These are phyloP conservation scores for Naegleria gruberi DNA, from an alignment of 208 protist species.

Conservation along the genomic window DNA sequence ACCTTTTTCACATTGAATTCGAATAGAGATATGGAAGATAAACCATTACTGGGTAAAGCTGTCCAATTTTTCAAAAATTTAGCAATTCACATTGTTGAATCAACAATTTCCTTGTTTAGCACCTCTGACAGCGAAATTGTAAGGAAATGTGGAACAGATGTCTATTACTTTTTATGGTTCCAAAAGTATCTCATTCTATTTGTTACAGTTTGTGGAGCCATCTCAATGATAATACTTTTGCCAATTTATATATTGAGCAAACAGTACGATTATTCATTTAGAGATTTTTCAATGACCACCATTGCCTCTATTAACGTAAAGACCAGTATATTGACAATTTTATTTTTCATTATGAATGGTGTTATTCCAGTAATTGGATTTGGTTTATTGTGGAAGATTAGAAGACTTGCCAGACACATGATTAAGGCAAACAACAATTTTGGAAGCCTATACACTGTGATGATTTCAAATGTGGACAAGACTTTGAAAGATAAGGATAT, in stretches of 20 bases:
- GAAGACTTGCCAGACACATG: background rate
- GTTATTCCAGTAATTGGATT: background rate
- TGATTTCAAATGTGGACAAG: background rate
- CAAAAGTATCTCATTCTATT: background rate
- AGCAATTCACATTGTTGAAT: too few species aligned
- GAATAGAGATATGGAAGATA: too few species aligned
- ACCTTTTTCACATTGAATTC: too few species aligned
- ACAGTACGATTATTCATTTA: background rate
- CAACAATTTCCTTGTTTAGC: too few species aligned
- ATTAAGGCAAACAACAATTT: background rate
- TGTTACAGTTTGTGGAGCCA: background rate
- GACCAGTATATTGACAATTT: too few species aligned
- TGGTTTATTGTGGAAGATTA: background rate
- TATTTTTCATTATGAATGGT: background rate
- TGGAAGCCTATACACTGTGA: background rate
- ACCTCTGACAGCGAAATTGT: background rate
- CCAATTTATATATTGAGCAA: background rate
- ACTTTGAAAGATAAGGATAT: background rate
- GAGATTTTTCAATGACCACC: background rate
- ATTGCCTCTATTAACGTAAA: background rate
- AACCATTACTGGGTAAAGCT: too few species aligned
- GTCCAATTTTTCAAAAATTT: too few species aligned
- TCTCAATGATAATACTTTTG: background rate
- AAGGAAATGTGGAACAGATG: background rate
- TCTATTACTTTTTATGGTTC: conserved; percentile 16